A percentile compares a stretch with the other conserved stretches of the same genome.
phyloP scores from a whole-genome alignment of 768 basidiomycete species.

The Lenzites betulinus region DNA sequence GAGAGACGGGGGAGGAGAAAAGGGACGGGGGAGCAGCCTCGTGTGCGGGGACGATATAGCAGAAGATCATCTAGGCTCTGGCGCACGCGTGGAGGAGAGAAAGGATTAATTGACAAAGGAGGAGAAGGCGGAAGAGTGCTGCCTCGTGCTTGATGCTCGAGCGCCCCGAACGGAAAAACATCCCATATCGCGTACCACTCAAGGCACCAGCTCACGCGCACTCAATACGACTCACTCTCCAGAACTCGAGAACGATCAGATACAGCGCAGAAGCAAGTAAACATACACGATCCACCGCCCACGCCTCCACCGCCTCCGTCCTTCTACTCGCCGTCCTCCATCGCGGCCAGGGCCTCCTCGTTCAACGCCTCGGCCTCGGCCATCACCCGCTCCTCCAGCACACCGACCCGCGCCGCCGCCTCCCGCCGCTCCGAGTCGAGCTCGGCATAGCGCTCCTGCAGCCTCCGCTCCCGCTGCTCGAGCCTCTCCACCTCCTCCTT shows the following conservation, averaged over 20 bases:
- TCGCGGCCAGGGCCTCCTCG: slow-evolving; percentile 70
- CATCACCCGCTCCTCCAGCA: slow-evolving; percentile 86
- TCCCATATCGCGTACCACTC: neutral
- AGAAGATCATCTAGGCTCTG: neutral
- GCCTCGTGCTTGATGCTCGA: slow-evolving; percentile 22
- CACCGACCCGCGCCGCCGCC: slow-evolving; percentile 54
- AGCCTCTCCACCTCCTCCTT: slow-evolving; percentile 86
- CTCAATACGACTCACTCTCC: neutral
- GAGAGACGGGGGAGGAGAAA: slow-evolving; percentile 4
- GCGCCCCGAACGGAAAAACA: slow-evolving; percentile 8
- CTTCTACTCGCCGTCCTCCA: slow-evolving; percentile 40
- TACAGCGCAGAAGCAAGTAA: neutral
- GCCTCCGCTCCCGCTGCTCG: slow-evolving; percentile 69
- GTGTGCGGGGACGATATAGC: slow-evolving; percentile 1
- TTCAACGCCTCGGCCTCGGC: slow-evolving; percentile 80
- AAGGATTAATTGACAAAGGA: neutral
- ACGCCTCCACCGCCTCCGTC: slow-evolving; percentile 1
- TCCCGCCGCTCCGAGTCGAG: slow-evolving; percentile 71
- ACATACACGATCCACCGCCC: slow-evolving; percentile 6
- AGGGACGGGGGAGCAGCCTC: slow-evolving; percentile 4
- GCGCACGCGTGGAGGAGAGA: no score
- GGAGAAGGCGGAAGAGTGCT: neutral
- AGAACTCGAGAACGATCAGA: neutral
- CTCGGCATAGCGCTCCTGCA: slow-evolving; percentile 87
- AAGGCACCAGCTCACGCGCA: slow-evolving; percentile 9